Percentiles rank a stretch among this genome's conserved stretches.
Evolutionary conservation across 805 yeast genomes (phyloP).

Genomic region (Teunomyces tritomae): DNA sequence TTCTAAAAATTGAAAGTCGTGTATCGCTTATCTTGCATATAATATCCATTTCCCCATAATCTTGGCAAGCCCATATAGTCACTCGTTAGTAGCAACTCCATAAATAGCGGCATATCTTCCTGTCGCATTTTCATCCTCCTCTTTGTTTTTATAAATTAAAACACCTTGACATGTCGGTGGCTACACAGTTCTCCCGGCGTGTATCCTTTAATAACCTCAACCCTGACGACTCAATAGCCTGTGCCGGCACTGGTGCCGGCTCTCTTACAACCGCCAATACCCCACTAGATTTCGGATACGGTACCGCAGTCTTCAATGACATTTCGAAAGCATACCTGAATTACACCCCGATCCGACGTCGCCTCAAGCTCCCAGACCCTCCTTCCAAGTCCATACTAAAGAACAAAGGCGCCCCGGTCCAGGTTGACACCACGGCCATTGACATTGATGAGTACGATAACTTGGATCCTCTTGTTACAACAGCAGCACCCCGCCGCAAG

Average conservation of each 20-base stretch:
- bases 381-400: constrained; percentile 41
- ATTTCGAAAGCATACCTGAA: constrained; percentile 14
- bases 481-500: constrained; percentile 31
- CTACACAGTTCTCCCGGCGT: constrained; percentile 27
- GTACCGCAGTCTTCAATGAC: constrained; percentile 16
- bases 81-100: not conserved
- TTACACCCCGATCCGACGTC: constrained; percentile 11
- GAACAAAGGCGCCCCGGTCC: constrained; percentile 31
- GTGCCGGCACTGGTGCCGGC: constrained; percentile 4
- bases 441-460: constrained; percentile 11
- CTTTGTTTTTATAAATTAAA: not conserved
- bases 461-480: constrained; percentile 4
- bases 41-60: not conserved
- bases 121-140: not conserved
- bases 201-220: constrained; percentile 44
- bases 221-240: constrained; percentile 6
- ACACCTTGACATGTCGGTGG: constrained; percentile 1
- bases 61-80: not conserved
- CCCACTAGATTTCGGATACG: constrained; percentile 18
- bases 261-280: constrained; percentile 12
- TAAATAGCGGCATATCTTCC: not conserved
- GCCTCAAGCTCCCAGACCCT: constrained; percentile 24
- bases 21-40: not conserved
- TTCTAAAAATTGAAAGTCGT: not conserved
- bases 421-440: constrained; percentile 20